phyloP scores from a whole-genome alignment of 2,329 filamentous ascomycete species.

The Simplicillium aogashimaense region DNA sequence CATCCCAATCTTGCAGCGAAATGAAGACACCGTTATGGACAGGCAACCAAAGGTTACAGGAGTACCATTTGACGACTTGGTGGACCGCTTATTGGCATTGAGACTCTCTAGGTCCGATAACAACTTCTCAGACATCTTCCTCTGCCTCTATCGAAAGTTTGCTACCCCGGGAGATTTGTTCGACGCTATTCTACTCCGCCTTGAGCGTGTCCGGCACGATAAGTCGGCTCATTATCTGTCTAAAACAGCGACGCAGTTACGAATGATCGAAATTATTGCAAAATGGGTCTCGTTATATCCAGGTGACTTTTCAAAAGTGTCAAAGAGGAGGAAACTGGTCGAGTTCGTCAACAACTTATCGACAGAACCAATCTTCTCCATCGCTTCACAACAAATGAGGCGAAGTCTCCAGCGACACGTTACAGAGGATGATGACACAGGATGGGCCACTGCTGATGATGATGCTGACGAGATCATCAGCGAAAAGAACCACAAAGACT shows the following conservation, averaged over 20 bases:
- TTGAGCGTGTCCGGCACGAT: constrained; percentile 61
- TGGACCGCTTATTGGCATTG: constrained; percentile 76
- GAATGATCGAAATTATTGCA: constrained; percentile 73
- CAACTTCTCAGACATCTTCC: constrained; percentile 81
- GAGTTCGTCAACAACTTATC: constrained; percentile 69
- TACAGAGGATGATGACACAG: constrained; percentile 79
- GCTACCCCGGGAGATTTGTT: constrained; percentile 72
- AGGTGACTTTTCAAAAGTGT: constrained; percentile 78
- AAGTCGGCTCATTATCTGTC: constrained; percentile 60
- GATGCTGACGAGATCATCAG: constrained; percentile 22
- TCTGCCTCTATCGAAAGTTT: constrained; percentile 92
- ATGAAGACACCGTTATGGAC: constrained; percentile 50
- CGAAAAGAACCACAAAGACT: constrained; percentile 25
- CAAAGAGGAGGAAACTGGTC: constrained; percentile 61
- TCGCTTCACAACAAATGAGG: constrained; percentile 77
- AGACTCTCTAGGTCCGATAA: constrained; percentile 79
- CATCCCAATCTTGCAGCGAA: constrained; percentile 55
- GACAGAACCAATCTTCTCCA: constrained; percentile 69
- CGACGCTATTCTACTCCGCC: constrained; percentile 63
- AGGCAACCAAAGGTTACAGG: constrained; percentile 40
- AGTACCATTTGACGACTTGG: constrained; percentile 58
- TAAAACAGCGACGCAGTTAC: constrained; percentile 70
- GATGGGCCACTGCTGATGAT: constrained; percentile 80
- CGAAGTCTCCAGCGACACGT: constrained; percentile 64
- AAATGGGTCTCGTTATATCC: constrained; percentile 88